A percentile compares a stretch with the other conserved stretches of the same genome.
Conservation (phyloP, 2,329 filamentous ascomycete species). For the Claviceps quebecensis region DNA sequence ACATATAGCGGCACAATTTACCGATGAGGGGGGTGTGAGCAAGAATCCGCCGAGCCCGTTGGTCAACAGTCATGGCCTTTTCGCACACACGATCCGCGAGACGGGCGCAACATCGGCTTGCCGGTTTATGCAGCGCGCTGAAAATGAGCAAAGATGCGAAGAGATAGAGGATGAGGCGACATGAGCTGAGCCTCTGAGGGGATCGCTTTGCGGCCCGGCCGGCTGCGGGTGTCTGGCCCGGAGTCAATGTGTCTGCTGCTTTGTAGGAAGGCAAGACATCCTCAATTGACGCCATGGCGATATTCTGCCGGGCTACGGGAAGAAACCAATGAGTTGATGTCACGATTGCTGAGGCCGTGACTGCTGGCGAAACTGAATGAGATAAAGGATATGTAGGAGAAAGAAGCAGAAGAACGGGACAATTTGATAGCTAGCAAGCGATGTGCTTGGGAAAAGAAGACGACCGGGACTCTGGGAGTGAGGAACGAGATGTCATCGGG, state of each 20-base stretch:
- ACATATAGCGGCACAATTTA: constrained; percentile 14
- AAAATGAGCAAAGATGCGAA: constrained; percentile 15
- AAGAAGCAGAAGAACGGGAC: neutral
- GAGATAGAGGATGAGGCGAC: constrained; percentile 3
- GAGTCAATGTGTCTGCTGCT: neutral
- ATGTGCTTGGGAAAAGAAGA: neutral
- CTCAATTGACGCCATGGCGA: neutral
- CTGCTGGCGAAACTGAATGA: neutral
- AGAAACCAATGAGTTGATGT: neutral
- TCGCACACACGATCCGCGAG: constrained; percentile 13
- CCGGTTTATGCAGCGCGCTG: constrained; percentile 14
- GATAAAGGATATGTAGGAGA: neutral
- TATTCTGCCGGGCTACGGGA: neutral
- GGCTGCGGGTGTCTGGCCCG: neutral
- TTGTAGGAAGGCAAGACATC: neutral
- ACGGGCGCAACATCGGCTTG: constrained; percentile 12
- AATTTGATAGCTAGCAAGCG: neutral
- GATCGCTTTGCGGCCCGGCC: neutral
- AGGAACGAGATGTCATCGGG: neutral
- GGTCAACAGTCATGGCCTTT: constrained; percentile 23
- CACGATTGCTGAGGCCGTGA: neutral
- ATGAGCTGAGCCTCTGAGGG: neutral
- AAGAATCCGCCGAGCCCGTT: constrained; percentile 32
- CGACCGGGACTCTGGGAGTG: too few species aligned
- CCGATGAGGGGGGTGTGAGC: constrained; percentile 35